Base-by-base conservation (phyloP, 2,329 filamentous ascomycete species). In the Colletotrichum lindemuthianum region DNA sequence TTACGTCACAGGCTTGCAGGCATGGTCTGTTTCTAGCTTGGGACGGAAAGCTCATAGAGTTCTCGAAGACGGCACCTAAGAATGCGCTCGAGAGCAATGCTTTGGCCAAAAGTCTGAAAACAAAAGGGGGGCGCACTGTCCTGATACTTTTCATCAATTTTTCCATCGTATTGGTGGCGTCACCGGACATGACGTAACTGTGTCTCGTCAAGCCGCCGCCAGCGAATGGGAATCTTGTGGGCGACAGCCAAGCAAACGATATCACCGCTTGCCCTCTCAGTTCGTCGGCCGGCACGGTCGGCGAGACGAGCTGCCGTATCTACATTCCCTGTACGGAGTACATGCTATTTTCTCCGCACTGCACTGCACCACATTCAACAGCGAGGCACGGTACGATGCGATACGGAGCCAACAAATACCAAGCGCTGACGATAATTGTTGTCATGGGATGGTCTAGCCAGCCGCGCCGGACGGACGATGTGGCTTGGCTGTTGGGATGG, bases 41-140 rank as follows among this genome's bases (percentile, higher is more conserved):
- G 49, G 59, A 66, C 59, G 48, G 52, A 66, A 52, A n/a, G 43
- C 36, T 65, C 41, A 48, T 55, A 65, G 41, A 61, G 61, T 65
- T 65, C 50, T 61, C 45, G 51, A 61, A 65, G 56, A 52, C 58
- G 47, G 39, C 53, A 52, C 43, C 33, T 53, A 15, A 24, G 4
- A 24, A 36, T 44, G 52, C 52, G 59, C 52, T 40, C 59, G 34
- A 58, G 40, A 36, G 40, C 40, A 48, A 37, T 13, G 51, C 51
- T 65, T 51, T 16, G 51, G 49, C 50, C 50, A 53, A 59, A 43
- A 39, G 48, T 2, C 24, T 24, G n/a, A 13, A 16, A n/a, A 11
- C 9, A 33, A 52, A 53, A 48, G 34, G 36, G 43, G 55, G 45
- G 48, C 52, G 47, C 59, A 65, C 52, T 65, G 63, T 63, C 53